Evolutionary conservation across 345 rosid genomes (phyloP), one percentile per base, ranked within the genome.

Genomic region (Pistacia vera): DNA sequence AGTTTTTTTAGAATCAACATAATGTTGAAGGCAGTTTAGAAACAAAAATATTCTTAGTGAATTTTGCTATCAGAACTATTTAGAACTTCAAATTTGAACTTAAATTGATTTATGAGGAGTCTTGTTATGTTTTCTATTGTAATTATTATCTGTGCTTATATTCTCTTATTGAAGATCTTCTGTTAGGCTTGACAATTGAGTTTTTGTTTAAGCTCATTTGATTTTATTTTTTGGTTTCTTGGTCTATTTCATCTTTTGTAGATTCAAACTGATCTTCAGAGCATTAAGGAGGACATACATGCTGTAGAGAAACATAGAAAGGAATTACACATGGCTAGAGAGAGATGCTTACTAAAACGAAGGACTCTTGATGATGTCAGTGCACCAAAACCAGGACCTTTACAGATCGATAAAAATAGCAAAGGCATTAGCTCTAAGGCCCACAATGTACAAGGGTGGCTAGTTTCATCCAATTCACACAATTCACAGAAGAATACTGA

Each of bases 251-350:
- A 4, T 65, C 74, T 41, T 66, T 41, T 79, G 74, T 70, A 88
- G 93, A 79, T 88, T 59, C 88, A 80, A 68, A 63, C 73, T 62
- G 90, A 90, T 81, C 88, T 86, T 28, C 93, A 73, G 63, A 80
- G 82, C 77, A 86, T 81, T 66, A 86, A 79, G 78, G 90, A 83
- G 83, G 91, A 86, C 82, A 80, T 86, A 76, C 73, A 77, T 33
- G 79, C 89, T 5, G 88, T 88, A 22, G 86, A 86, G 82, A 88
- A 69, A 76, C 82, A 76, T 44, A 80, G 80, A 75, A 65, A 70
- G 12, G 82, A 81, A 70, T 67, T 86, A 54, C 67, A 66, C 56
- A 81, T 22, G 49, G 85, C 74, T n/a, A 84, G 85, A 66, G 85
- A 85, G 17, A 75, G 81, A 65, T 82, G 80, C 70, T 79, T 77